A percentile compares a stretch with the other conserved stretches of the same genome.
Evolutionary conservation across 192 early-diverging fungal species (phyloP).

Genomic region (Backusella parvicylindrica): DNA sequence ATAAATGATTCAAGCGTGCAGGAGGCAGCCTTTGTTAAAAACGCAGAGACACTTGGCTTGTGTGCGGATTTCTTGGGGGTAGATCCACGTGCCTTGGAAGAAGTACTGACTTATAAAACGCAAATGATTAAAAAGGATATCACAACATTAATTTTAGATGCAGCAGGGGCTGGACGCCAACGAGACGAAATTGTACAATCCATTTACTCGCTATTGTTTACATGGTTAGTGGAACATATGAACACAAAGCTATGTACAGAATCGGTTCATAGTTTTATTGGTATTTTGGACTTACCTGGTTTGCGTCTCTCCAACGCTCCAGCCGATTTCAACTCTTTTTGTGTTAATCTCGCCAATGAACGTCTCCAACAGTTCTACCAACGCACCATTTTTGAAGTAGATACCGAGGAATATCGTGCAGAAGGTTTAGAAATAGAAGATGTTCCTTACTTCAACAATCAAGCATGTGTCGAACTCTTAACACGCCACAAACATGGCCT

Average conservation of each 20-base stretch:
- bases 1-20: slow-evolving; percentile 63
- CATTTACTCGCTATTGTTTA: slow-evolving; percentile 82
- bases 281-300: slow-evolving; percentile 84
- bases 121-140: slow-evolving; percentile 79
- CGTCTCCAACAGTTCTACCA: slow-evolving; percentile 75
- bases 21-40: slow-evolving; percentile 76
- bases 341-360: slow-evolving; percentile 70
- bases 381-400: slow-evolving; percentile 69
- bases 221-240: slow-evolving; percentile 80
- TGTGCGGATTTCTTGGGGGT: slow-evolving; percentile 84
- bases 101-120: slow-evolving; percentile 78
- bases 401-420: slow-evolving; percentile 51
- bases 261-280: slow-evolving; percentile 68
- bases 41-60: slow-evolving; percentile 70
- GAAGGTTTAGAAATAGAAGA: slow-evolving; percentile 59
- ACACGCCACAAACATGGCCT: slow-evolving; percentile 67
- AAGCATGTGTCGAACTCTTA: slow-evolving; percentile 68
- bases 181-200: slow-evolving; percentile 71
- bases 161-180: slow-evolving; percentile 63
- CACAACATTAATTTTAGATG: slow-evolving; percentile 78
- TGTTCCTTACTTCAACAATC: slow-evolving; percentile 59
- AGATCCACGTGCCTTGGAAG: slow-evolving; percentile 62
- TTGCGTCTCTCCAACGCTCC: slow-evolving; percentile 47
- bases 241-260: slow-evolving; percentile 78
- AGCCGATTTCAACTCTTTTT: slow-evolving; percentile 64